These are phyloP conservation scores for Teratosphaeriaceae sp. DNA, from an alignment of 2,329 filamentous ascomycete genomes.

Conservation along the genomic window DNA sequence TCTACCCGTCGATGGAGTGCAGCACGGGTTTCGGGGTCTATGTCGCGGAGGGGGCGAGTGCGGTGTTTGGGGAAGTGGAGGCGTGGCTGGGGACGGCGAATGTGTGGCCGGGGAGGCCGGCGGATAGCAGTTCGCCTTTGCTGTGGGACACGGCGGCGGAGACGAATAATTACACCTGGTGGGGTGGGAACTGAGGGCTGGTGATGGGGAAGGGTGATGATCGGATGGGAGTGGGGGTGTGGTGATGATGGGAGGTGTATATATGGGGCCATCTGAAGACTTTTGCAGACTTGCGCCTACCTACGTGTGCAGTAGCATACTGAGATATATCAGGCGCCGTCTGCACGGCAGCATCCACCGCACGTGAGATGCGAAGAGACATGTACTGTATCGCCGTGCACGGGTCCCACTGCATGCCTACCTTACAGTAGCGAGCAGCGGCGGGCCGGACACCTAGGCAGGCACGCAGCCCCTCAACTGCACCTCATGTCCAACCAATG, in stretches of 20 bases:
- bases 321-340: too few relatives aligned
- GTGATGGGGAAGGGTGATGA: background rate
- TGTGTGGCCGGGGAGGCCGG: conserved; percentile 36
- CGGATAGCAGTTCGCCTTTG: conserved; percentile 35
- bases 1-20: conserved; percentile 40
- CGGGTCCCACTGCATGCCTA: background rate
- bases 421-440: too few relatives aligned
- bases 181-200: conserved; percentile 32
- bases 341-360: too few relatives aligned
- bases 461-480: too few relatives aligned
- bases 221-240: too few relatives aligned
- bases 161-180: conserved; percentile 42
- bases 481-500: background rate
- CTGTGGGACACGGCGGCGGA: conserved; percentile 37
- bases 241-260: too few relatives aligned
- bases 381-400: background rate
- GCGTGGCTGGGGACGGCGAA: conserved; percentile 36
- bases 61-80: conserved; percentile 30
- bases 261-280: too few relatives aligned
- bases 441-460: too few relatives aligned
- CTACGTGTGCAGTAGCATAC: too few relatives aligned
- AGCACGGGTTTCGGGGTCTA: conserved; percentile 39
- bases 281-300: too few relatives aligned
- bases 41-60: conserved; percentile 29
- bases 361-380: background rate